Evolutionary conservation across 2,329 filamentous ascomycete species (phyloP).

Genomic region (Cyclaneusma minus): DNA sequence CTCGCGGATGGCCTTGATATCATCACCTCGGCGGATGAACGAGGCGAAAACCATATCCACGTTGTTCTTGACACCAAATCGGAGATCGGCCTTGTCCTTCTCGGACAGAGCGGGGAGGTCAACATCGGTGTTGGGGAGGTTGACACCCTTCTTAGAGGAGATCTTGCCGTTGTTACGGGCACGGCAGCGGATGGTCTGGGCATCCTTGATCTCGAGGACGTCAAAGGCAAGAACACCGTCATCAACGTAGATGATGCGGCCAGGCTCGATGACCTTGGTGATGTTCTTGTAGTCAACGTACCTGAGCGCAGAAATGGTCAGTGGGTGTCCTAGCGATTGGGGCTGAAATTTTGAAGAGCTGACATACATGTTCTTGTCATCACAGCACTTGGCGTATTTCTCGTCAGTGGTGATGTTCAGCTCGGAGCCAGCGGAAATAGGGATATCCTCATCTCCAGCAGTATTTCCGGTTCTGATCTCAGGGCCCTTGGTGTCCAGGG

Average conservation of each 20-base stretch:
- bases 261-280: conserved; percentile 86
- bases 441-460: conserved; percentile 53
- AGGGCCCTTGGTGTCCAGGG: conserved; percentile 71
- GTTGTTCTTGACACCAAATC: conserved; percentile 94
- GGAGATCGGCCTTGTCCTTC: conserved; percentile 91
- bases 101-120: conserved; percentile 94
- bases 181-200: conserved; percentile 72
- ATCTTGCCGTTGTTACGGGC: conserved; percentile 98
- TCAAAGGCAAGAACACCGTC: conserved; percentile 96
- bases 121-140: conserved; percentile 96
- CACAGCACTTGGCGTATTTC: conserved; percentile 67
- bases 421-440: conserved; percentile 68
- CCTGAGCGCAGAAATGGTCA: conserved; percentile 36
- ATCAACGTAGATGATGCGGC: conserved; percentile 94
- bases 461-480: conserved; percentile 79
- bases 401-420: conserved; percentile 97
- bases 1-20: conserved; percentile 83
- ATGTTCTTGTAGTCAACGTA: conserved; percentile 99
- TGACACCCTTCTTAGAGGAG: conserved; percentile 97
- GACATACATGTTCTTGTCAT: conserved; percentile 84
- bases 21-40: conserved; percentile 88
- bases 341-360: not conserved
- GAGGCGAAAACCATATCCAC: conserved; percentile 99
- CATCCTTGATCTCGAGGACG: conserved; percentile 74
- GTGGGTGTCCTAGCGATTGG: conserved; percentile 1